Evolutionary conservation across 768 basidiomycete species (phyloP).

Genomic region (Kwoniella bestiolae): DNA sequence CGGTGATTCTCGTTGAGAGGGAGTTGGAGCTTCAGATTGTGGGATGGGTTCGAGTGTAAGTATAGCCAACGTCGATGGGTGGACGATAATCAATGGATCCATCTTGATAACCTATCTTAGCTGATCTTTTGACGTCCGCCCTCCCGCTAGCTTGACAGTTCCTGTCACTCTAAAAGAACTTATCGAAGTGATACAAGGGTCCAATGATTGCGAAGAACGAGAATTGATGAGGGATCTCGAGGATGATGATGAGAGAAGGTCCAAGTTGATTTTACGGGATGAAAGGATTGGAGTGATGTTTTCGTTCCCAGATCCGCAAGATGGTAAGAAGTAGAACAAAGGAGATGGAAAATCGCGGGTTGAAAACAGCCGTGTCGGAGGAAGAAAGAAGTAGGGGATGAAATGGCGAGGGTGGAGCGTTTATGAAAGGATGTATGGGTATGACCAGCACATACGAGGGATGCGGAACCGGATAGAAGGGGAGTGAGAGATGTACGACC

Average conservation of each 20-base stretch:
- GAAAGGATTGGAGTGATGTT: neutral
- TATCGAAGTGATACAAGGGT: no score
- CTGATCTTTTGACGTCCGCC: neutral
- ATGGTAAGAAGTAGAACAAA: neutral
- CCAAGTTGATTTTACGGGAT: neutral
- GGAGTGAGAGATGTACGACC: neutral
- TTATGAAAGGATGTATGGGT: neutral
- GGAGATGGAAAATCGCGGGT: neutral
- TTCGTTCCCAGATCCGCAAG: neutral
- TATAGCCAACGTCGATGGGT: constrained; percentile 35
- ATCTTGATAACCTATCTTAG: constrained; percentile 14
- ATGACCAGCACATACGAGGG: neutral
- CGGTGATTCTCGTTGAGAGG: constrained; percentile 22
- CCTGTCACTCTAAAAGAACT: neutral
- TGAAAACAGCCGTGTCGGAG: no score
- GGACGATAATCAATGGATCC: constrained; percentile 17
- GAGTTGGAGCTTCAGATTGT: constrained; percentile 40
- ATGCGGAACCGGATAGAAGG: neutral
- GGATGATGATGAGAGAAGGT: neutral
- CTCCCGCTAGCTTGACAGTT: neutral
- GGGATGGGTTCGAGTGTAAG: constrained; percentile 42
- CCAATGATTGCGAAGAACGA: neutral
- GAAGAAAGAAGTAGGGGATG: neutral
- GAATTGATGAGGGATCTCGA: neutral
- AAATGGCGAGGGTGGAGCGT: neutral